Conservation (phyloP, 768 basidiomycete genomes). For the Coprinopsis cinerea region DNA sequence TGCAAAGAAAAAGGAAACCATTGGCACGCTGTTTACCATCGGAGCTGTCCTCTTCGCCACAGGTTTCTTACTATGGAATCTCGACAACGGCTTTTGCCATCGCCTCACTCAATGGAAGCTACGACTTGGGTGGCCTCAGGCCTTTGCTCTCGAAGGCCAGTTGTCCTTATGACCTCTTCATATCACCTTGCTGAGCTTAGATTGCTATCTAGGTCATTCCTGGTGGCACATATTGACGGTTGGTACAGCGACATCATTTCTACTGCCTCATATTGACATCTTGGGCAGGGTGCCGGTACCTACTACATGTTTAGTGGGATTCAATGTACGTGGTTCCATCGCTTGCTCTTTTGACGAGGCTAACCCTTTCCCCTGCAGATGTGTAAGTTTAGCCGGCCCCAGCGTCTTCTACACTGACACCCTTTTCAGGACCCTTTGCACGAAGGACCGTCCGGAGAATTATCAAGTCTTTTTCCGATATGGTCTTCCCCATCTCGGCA, state of each 20-base stretch:
- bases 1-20: slow-evolving; percentile 31
- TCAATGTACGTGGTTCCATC: slow-evolving; percentile 34
- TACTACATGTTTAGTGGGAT: slow-evolving; percentile 49
- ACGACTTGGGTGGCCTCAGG: slow-evolving; percentile 54
- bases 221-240: slow-evolving; percentile 75
- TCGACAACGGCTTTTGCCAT: slow-evolving; percentile 74
- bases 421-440: slow-evolving; percentile 43
- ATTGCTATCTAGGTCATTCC: slow-evolving; percentile 45
- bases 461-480: slow-evolving; percentile 36
- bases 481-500: slow-evolving; percentile 45
- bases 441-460: slow-evolving; percentile 52
- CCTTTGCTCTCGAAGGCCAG: slow-evolving; percentile 60
- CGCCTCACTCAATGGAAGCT: slow-evolving; percentile 51
- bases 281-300: slow-evolving; percentile 38
- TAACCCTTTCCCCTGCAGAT: slow-evolving; percentile 21
- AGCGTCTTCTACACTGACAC: not conserved
- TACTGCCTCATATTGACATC: not conserved
- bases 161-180: not conserved
- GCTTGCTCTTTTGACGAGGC: slow-evolving; percentile 6
- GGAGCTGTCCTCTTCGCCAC: slow-evolving; percentile 53
- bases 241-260: slow-evolving; percentile 14
- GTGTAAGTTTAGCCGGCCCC: slow-evolving; percentile 28
- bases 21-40: slow-evolving; percentile 40
- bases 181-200: not conserved
- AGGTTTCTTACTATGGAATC: slow-evolving; percentile 73